A percentile compares a stretch with the other conserved stretches of the same genome.
These are phyloP conservation scores for Pythium oligandrum DNA, from an alignment of 352 stramenopile species.

Conservation along the genomic window DNA sequence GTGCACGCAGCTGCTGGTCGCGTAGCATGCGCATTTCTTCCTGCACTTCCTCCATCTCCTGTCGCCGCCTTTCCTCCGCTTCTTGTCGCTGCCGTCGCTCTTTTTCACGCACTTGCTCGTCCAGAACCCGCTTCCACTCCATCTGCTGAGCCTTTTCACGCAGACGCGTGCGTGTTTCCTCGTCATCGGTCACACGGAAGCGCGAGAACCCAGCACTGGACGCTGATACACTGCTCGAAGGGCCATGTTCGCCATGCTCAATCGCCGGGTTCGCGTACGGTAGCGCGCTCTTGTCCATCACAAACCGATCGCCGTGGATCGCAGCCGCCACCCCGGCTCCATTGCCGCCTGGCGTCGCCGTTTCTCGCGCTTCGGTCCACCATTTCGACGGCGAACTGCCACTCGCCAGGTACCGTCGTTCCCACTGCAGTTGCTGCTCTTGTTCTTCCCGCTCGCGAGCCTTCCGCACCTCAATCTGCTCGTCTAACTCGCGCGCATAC, in stretches of 20 bases:
- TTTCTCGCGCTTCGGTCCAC: slow-evolving; percentile 40
- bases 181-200: slow-evolving; percentile 59
- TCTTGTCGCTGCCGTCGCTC: slow-evolving; percentile 40
- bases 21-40: slow-evolving; percentile 49
- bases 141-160: slow-evolving; percentile 62
- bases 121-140: slow-evolving; percentile 60
- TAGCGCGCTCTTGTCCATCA: slow-evolving; percentile 14
- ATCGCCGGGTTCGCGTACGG: slow-evolving; percentile 1
- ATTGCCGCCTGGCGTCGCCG: slow-evolving; percentile 21
- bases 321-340: too few relatives aligned
- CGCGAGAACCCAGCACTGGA: slow-evolving; percentile 24
- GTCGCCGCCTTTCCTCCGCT: slow-evolving; percentile 26
- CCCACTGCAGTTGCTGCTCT: slow-evolving; percentile 45
- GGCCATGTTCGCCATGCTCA: slow-evolving; percentile 22
- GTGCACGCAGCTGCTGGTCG: slow-evolving; percentile 59
- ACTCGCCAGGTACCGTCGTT: slow-evolving; percentile 38
- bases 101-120: slow-evolving; percentile 75
- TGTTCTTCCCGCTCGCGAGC: slow-evolving; percentile 44
- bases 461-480: slow-evolving; percentile 61
- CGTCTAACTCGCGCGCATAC: slow-evolving; percentile 64
- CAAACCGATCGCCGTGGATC: slow-evolving; percentile 7
- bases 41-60: slow-evolving; percentile 34
- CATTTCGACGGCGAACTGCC: slow-evolving; percentile 61
- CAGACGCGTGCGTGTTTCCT: slow-evolving; percentile 26
- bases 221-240: slow-evolving; percentile 5